These are phyloP conservation scores for Calonectria hawksworthii DNA, from an alignment of 2,329 filamentous ascomycete genomes.

Conservation along the genomic window DNA sequence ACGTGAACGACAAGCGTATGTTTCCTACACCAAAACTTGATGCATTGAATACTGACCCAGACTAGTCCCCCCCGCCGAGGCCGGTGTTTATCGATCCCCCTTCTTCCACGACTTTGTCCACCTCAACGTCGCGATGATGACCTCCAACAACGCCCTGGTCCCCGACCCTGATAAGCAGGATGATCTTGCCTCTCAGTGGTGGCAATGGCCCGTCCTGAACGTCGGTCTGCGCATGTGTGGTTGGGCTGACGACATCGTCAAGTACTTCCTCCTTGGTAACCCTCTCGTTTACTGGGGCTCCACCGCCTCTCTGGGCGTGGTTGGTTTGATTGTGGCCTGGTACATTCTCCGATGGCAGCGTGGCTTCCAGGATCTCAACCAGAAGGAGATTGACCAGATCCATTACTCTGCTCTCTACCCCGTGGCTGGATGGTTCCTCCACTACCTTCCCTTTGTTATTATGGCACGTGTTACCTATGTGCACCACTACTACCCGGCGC, in stretches of 20 bases:
- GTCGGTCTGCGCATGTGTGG: slow-evolving; percentile 98
- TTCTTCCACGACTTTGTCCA: slow-evolving; percentile 99
- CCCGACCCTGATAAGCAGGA: slow-evolving; percentile 99
- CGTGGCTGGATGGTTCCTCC: slow-evolving; percentile 92
- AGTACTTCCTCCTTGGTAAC: slow-evolving; percentile 99
- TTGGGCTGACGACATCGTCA: slow-evolving; percentile 95
- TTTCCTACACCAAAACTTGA: slow-evolving; percentile 38
- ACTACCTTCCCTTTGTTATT: slow-evolving; percentile 94
- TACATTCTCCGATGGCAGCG: slow-evolving; percentile 97
- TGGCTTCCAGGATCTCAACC: slow-evolving; percentile 86
- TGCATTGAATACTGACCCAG: slow-evolving; percentile 25
- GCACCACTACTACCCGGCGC: slow-evolving; percentile 98
- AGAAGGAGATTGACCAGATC: slow-evolving; percentile 89
- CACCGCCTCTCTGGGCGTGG: slow-evolving; percentile 81
- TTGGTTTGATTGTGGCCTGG: slow-evolving; percentile 82
- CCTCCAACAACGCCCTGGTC: slow-evolving; percentile 97
- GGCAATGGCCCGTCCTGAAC: slow-evolving; percentile 97
- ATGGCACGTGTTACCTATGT: slow-evolving; percentile 99
- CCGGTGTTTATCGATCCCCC: slow-evolving; percentile 93
- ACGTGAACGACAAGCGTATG: slow-evolving; percentile 93
- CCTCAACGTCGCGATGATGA: slow-evolving; percentile 99
- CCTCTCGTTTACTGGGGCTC: slow-evolving; percentile 96
- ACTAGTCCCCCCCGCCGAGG: slow-evolving; percentile 88
- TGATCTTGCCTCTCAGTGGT: slow-evolving; percentile 95
- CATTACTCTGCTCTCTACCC: slow-evolving; percentile 95